A percentile compares a stretch with the other conserved stretches of the same genome.
These are phyloP conservation scores for Vaccinium macrocarpon DNA, from an alignment of 148 eudicot species.

Conservation along the genomic window DNA sequence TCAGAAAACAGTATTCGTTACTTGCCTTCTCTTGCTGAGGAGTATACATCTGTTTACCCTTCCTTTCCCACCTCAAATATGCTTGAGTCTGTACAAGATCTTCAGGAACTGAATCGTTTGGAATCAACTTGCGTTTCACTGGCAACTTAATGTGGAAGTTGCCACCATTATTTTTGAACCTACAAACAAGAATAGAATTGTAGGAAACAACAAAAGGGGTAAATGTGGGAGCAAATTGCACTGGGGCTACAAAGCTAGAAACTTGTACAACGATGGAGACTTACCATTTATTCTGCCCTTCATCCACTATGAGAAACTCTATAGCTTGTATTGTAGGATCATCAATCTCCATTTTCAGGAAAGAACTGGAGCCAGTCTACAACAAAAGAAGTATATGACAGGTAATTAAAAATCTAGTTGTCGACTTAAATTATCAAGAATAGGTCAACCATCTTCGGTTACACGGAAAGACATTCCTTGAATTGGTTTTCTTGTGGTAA, in stretches of 20 bases:
- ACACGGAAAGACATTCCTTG: not conserved
- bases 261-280: not conserved
- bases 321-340: slow-evolving; percentile 79
- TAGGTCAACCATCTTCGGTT: not conserved
- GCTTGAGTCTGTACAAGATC: slow-evolving; percentile 97
- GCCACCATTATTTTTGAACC: slow-evolving; percentile 85
- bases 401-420: not conserved
- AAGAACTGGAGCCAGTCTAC: slow-evolving; percentile 72
- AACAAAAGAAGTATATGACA: slow-evolving; percentile 18
- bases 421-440: not conserved
- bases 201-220: not conserved
- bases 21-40: slow-evolving; percentile 82
- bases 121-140: slow-evolving; percentile 31
- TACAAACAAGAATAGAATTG: slow-evolving; percentile 17
- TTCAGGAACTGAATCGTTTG: slow-evolving; percentile 73
- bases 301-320: slow-evolving; percentile 84
- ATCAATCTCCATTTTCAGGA: slow-evolving; percentile 71
- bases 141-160: slow-evolving; percentile 74
- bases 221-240: not conserved
- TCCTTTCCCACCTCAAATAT: slow-evolving; percentile 93
- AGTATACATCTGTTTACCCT: slow-evolving; percentile 84
- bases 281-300: slow-evolving; percentile 82
- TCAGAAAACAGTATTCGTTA: not conserved
- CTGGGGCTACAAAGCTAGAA: not conserved
- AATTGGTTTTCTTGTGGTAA: not conserved